Evolutionary conservation across 257 asterid species (phyloP), one percentile per base, ranked within the genome.

Genomic region (Ilex aquifolium): DNA sequence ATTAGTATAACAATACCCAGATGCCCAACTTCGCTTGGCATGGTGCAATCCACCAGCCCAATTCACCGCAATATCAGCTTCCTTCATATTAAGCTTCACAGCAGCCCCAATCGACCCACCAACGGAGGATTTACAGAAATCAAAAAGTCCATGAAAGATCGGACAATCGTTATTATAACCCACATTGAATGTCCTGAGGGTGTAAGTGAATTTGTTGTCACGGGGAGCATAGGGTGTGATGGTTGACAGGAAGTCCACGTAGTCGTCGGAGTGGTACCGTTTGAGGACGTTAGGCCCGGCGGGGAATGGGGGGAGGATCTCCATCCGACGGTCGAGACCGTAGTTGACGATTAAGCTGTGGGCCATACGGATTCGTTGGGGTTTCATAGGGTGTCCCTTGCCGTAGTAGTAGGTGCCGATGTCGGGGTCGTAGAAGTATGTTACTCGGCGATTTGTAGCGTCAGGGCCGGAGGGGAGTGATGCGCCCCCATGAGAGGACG

Each of bases 1-100:
- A 74, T 89, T 89, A 8, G 86, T 91, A 64, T 85, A 88, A 59
- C 93, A 85, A 69, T 84, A 87, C 6, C 93, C 95, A 36, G 94
- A 88, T 0, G 92, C 96, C 72, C 76, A 89, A 39, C 88, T 83
- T 79, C 78, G 84, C 86, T 87, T 87, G 15, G 97, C 97, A 66
- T 89, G 95, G 61, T 89, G 97, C 69, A 89, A 71, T 3, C 97
- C 97, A 59, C 97, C 97, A 4, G 95, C 95, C 97, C 97, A 89
- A 79, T 89, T 86, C 55, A 89, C 83, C 4, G 95, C 95, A n/a
- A 89, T 83, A 69, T 87, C 97, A 30, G 95, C 93, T 29, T 84
- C 91, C 71, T 77, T 69, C 52, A 81, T 46, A 44, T 84, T 89
- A 29, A 89, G 82, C 72, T 82, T 89, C 42, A 80, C 94, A 53